Percentiles rank a stretch among this genome's conserved stretches.
phyloP scores from a whole-genome alignment of 257 asterid genomes.

The Solanum sejunctum region DNA sequence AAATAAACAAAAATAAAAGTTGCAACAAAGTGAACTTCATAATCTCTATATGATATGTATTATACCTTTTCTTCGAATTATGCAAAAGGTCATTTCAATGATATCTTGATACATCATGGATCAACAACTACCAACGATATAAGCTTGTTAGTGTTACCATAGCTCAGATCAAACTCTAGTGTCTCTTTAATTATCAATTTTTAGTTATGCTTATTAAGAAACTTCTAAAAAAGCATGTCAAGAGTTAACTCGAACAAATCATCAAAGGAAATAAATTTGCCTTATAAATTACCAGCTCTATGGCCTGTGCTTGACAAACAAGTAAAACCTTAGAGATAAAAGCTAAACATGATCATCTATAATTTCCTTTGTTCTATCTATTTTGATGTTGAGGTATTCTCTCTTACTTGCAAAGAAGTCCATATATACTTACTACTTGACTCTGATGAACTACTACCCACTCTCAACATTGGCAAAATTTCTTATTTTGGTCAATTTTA shows the following conservation, averaged over 20 bases:
- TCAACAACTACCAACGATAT: neutral
- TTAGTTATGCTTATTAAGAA: neutral
- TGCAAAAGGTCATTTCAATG: neutral
- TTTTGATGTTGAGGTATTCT: neutral
- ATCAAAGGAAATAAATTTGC: neutral
- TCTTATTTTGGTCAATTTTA: neutral
- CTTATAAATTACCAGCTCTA: neutral
- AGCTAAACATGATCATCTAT: neutral
- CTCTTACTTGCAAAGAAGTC: neutral
- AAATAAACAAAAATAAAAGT: neutral
- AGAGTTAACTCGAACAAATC: neutral
- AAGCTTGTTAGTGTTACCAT: neutral
- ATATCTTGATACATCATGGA: neutral
- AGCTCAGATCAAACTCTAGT: neutral
- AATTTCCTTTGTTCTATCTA: neutral
- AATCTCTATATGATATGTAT: neutral
- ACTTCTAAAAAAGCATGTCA: neutral
- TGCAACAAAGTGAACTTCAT: neutral
- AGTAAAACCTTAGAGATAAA: neutral
- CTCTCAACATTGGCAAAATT: neutral
- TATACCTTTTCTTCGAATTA: neutral
- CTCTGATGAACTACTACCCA: neutral
- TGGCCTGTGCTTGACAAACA: neutral
- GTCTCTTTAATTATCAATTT: neutral
- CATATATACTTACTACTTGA: neutral